Conservation (phyloP, 2,329 filamentous ascomycete genomes). For the Hortaea werneckii region DNA sequence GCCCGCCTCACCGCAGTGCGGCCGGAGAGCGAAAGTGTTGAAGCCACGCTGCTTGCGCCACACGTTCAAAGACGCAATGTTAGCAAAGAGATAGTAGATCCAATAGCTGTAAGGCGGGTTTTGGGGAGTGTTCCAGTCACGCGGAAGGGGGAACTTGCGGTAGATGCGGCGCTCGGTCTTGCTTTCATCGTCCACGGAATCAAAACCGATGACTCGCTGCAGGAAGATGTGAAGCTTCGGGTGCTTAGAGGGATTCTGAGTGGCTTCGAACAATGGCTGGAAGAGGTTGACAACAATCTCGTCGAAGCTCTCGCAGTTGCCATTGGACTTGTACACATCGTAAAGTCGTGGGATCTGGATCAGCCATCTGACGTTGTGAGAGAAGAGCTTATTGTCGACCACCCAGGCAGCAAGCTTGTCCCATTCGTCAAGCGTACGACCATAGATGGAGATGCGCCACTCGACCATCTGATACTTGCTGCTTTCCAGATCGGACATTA, state of each 20-base stretch:
- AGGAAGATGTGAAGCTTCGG: slow-evolving; percentile 92
- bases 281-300: slow-evolving; percentile 87
- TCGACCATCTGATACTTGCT: slow-evolving; percentile 99
- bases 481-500: slow-evolving; percentile 91
- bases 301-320: slow-evolving; percentile 80
- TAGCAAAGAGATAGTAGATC: slow-evolving; percentile 95
- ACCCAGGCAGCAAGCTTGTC: slow-evolving; percentile 97
- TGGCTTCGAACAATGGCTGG: slow-evolving; percentile 88
- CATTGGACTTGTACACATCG: slow-evolving; percentile 87
- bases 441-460: slow-evolving; percentile 97
- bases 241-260: slow-evolving; percentile 72
- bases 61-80: slow-evolving; percentile 82
- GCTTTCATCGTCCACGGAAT: slow-evolving; percentile 96
- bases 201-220: slow-evolving; percentile 90
- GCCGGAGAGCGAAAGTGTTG: slow-evolving; percentile 87
- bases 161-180: slow-evolving; percentile 91
- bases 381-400: slow-evolving; percentile 94
- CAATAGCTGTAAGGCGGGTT: slow-evolving; percentile 99
- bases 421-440: slow-evolving; percentile 86
- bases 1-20: slow-evolving; percentile 92
- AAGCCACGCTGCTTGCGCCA: slow-evolving; percentile 87
- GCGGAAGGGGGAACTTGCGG: slow-evolving; percentile 86
- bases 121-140: slow-evolving; percentile 79
- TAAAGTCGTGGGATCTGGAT: slow-evolving; percentile 91
- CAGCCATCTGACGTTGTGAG: slow-evolving; percentile 93